Evolutionary conservation across 129 eudicot genomes (phyloP), one percentile per base, ranked within the genome.

Genomic region (Flaveria sonorensis): DNA sequence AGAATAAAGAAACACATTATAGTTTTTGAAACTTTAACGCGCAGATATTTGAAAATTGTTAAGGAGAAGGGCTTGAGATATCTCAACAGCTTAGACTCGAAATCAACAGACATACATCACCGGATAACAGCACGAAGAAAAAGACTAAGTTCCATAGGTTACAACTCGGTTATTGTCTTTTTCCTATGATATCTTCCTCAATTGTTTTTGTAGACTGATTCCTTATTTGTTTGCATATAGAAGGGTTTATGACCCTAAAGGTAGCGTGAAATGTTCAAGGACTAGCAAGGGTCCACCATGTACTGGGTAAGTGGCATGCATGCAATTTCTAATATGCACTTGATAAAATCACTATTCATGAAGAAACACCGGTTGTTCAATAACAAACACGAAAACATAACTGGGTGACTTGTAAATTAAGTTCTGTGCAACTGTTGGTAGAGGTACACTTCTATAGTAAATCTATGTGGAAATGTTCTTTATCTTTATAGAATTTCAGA

Each of bases 1-100:
- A 59, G 19, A 56, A 57, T 9, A 59, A 56, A n/a, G 23, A 36
- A 48, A 40, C 55, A 14, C 39, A 20, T 8, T 63, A n/a, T 26
- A 11, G 24, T 53, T 53, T 77, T 1, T 1, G 48, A 68, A 18
- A 21, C 60, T 24, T 23, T 23, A 72, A 73, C 24, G 43, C 45
- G 43, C 85, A 94, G 98, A 85, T 94, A 94, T 83, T 81, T 91
- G 83, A 77, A 89, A 6, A 89, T 94, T 67, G 83, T 94, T 39
- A 89, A 77, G 80, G 85, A 57, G 88, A 83, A 87, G 91, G 98
- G 40, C 82, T 94, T 26, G 92, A 94, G 79, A 94, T 94, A 82
- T 94, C 98, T 59, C 98, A 93, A 88, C 98, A 66, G 98, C 97
- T 80, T 93, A 71, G 98, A 86, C 81, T 89, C 89, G 70, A 89